Conservation (phyloP, 768 basidiomycete species). For the Leccinum arenicola region DNA sequence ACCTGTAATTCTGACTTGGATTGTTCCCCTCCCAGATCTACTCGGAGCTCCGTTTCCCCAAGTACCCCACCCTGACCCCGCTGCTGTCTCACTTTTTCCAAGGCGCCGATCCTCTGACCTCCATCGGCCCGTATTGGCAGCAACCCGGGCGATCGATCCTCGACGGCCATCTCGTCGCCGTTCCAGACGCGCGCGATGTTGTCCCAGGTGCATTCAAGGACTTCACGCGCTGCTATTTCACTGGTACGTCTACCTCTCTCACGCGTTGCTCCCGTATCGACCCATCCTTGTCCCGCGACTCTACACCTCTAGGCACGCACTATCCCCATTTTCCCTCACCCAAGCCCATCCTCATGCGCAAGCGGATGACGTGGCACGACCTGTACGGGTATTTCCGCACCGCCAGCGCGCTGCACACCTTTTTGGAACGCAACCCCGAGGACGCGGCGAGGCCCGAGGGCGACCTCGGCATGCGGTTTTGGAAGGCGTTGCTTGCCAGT, state of each 20-base stretch:
- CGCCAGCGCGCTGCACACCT: conserved; percentile 67
- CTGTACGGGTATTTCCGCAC: conserved; percentile 69
- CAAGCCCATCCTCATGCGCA: conserved; percentile 51
- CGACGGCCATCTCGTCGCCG: conserved; percentile 63
- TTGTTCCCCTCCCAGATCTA: conserved; percentile 41
- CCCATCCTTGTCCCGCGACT: neutral
- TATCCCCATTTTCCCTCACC: conserved; percentile 35
- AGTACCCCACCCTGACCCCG: conserved; percentile 54
- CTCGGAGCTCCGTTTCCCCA: conserved; percentile 69
- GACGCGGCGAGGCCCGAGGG: conserved; percentile 49
- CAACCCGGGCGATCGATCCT: conserved; percentile 78
- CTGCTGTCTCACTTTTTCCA: conserved; percentile 63
- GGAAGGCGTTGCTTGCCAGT: conserved; percentile 48
- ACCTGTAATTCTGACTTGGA: neutral
- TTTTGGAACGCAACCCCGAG: conserved; percentile 59
- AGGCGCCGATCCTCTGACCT: conserved; percentile 49
- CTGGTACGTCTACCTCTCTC: conserved; percentile 41
- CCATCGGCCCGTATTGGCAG: conserved; percentile 75
- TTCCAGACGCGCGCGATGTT: conserved; percentile 51
- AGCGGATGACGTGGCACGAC: conserved; percentile 61
- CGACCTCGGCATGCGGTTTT: conserved; percentile 63
- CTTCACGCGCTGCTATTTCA: conserved; percentile 55
- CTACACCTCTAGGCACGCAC: conserved; percentile 34
- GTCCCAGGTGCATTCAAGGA: conserved; percentile 36
- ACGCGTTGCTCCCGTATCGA: neutral